These are phyloP conservation scores for Maudiozyma saulgeensis DNA, from an alignment of 805 yeast species.

Conservation along the genomic window DNA sequence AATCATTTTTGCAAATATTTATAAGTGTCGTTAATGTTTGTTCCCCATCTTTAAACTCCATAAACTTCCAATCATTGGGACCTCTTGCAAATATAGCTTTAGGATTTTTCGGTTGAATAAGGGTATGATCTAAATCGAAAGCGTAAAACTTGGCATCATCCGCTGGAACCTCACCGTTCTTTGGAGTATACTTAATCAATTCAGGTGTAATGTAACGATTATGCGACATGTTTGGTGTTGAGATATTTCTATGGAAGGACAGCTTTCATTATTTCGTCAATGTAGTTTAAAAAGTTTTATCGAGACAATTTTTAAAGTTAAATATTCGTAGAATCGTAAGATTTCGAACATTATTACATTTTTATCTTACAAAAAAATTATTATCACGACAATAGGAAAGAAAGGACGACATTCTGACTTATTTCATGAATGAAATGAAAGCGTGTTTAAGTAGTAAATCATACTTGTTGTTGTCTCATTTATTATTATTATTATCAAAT, in stretches of 20 bases:
- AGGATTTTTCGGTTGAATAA: slow-evolving; percentile 46
- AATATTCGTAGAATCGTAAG: too few relatives aligned
- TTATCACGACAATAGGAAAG: too few relatives aligned
- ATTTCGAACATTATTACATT: too few relatives aligned
- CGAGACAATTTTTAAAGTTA: too few relatives aligned
- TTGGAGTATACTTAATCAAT: slow-evolving; percentile 36
- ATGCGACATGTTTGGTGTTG: slow-evolving; percentile 14
- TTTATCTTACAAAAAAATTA: too few relatives aligned
- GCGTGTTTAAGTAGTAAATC: too few relatives aligned
- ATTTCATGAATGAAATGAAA: too few relatives aligned
- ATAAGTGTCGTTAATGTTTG: slow-evolving; percentile 14
- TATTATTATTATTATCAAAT: too few relatives aligned
- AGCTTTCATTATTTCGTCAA: too few relatives aligned
- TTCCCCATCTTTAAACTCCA: slow-evolving; percentile 29
- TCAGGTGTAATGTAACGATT: slow-evolving; percentile 34
- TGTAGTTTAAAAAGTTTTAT: too few relatives aligned
- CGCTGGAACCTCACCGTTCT: background rate
- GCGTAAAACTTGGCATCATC: slow-evolving; percentile 39
- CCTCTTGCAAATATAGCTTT: slow-evolving; percentile 46
- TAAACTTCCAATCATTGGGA: slow-evolving; percentile 69
- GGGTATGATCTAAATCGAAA: slow-evolving; percentile 80
- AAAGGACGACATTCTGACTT: too few relatives aligned
- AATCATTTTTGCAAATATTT: slow-evolving; percentile 10
- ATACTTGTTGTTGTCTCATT: too few relatives aligned
- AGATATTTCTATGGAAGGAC: background rate